Percentiles rank a stretch among this genome's conserved stretches.
These are phyloP conservation scores for Penstemon eatonii DNA, from an alignment of 257 asterid genomes.

Conservation along the genomic window DNA sequence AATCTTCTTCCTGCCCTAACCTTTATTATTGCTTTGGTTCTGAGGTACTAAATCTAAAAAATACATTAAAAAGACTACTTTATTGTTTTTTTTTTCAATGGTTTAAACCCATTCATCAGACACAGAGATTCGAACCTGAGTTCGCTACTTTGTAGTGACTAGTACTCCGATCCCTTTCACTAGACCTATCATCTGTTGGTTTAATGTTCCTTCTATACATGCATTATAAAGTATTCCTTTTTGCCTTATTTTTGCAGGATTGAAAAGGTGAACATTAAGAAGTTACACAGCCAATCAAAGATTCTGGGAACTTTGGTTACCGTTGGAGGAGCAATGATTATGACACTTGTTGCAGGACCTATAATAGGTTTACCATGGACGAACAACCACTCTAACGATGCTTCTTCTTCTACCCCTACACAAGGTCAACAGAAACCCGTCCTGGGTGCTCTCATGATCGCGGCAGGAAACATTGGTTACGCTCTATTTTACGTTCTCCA, in stretches of 20 bases:
- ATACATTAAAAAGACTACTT: neutral
- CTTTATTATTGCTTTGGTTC: constrained; percentile 17
- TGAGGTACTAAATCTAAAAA: constrained; percentile 8
- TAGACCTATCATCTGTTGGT: no score
- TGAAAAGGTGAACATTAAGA: constrained; percentile 43
- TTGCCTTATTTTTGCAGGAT: constrained; percentile 29
- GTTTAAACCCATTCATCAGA: no score
- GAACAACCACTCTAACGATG: constrained; percentile 7
- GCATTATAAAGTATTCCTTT: no score
- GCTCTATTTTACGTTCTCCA: constrained; percentile 46
- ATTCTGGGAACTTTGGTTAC: constrained; percentile 46
- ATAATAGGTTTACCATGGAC: constrained; percentile 48
- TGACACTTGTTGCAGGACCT: constrained; percentile 50
- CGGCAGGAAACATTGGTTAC: constrained; percentile 43
- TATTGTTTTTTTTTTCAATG: no score
- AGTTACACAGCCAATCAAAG: constrained; percentile 41
- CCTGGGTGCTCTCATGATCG: constrained; percentile 42
- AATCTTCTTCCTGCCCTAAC: constrained; percentile 56
- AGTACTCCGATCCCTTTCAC: no score
- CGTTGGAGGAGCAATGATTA: constrained; percentile 51
- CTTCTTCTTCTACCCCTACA: constrained; percentile 6
- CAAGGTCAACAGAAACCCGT: constrained; percentile 32
- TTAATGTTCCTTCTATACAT: no score
- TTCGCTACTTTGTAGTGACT: no score
- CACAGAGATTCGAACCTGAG: no score